These are phyloP conservation scores for Emericellopsis atlantica DNA, from an alignment of 2,329 filamentous ascomycete species.

Conservation along the genomic window DNA sequence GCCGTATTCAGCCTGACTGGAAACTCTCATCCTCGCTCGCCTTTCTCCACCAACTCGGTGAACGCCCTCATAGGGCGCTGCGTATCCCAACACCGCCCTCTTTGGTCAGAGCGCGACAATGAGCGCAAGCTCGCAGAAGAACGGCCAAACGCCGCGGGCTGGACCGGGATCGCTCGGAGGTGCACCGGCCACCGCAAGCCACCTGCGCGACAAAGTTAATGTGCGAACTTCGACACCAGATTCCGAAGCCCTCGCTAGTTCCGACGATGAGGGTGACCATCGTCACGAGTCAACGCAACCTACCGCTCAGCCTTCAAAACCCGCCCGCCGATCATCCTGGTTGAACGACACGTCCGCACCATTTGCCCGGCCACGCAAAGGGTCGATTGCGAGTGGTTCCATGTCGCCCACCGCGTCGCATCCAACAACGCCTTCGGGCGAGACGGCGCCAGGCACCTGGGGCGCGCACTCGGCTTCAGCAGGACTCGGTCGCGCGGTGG, in stretches of 20 bases:
- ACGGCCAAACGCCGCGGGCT: slow-evolving; percentile 36
- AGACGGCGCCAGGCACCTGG: slow-evolving; percentile 42
- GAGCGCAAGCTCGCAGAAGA: slow-evolving; percentile 38
- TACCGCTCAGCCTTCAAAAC: slow-evolving; percentile 40
- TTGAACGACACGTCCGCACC: slow-evolving; percentile 58
- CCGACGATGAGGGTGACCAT: slow-evolving; percentile 78
- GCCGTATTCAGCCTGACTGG: too few relatives aligned
- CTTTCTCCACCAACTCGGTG: too few relatives aligned
- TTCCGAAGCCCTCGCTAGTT: slow-evolving; percentile 85
- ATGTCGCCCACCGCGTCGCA: slow-evolving; percentile 73
- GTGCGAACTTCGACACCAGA: slow-evolving; percentile 80
- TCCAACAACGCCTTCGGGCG: slow-evolving; percentile 64
- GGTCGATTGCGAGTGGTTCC: slow-evolving; percentile 62
- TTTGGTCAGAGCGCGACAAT: slow-evolving; percentile 19
- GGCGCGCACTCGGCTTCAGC: slow-evolving; percentile 36
- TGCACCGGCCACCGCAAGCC: slow-evolving; percentile 46
- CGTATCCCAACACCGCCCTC: too few relatives aligned
- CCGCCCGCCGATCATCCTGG: slow-evolving; percentile 68
- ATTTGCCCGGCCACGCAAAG: slow-evolving; percentile 54
- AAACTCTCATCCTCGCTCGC: too few relatives aligned
- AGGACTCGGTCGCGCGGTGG: slow-evolving; percentile 33
- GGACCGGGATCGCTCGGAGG: slow-evolving; percentile 31
- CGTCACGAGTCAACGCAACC: slow-evolving; percentile 39
- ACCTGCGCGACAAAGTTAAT: slow-evolving; percentile 64
- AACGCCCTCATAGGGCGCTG: too few relatives aligned